phyloP scores from a whole-genome alignment of 495 filamentous ascomycete genomes.

The Aspergillus nidulans region DNA sequence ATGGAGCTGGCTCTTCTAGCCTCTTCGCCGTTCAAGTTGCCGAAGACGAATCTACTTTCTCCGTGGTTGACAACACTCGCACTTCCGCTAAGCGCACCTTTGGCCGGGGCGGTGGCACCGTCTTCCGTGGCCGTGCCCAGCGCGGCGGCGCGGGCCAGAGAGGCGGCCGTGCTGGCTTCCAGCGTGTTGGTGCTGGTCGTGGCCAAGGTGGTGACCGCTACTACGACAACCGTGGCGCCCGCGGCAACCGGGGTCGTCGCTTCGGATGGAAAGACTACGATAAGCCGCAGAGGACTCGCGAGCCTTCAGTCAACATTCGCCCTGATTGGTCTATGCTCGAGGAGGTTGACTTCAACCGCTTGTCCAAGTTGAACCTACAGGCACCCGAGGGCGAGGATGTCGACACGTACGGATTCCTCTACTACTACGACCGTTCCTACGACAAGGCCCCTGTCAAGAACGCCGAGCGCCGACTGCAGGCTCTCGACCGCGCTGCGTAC shows the following conservation, averaged over 20 bases:
- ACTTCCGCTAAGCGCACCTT: conserved; percentile 80
- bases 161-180: conserved; percentile 57
- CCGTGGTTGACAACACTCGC: conserved; percentile 90
- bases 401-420: conserved; percentile 91
- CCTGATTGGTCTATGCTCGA: conserved; percentile 93
- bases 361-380: conserved; percentile 92
- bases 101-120: conserved; percentile 75
- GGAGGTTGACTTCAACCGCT: conserved; percentile 95
- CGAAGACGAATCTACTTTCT: conserved; percentile 96
- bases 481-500: conserved; percentile 90
- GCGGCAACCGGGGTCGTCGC: conserved; percentile 63
- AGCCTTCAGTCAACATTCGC: conserved; percentile 90
- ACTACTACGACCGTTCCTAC: conserved; percentile 94
- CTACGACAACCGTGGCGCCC: conserved; percentile 55
- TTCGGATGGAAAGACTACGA: conserved; percentile 99
- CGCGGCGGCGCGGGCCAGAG: conserved; percentile 49
- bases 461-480: conserved; percentile 76
- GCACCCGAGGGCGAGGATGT: conserved; percentile 91
- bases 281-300: conserved; percentile 93
- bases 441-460: conserved; percentile 89
- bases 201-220: conserved; percentile 54
- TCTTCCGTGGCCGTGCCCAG: conserved; percentile 83
- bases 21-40: conserved; percentile 85
- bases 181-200: conserved; percentile 62
- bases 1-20: conserved; percentile 81